These are phyloP conservation scores for Pythium dissotocum DNA, from an alignment of 352 stramenopile genomes.

Conservation along the genomic window DNA sequence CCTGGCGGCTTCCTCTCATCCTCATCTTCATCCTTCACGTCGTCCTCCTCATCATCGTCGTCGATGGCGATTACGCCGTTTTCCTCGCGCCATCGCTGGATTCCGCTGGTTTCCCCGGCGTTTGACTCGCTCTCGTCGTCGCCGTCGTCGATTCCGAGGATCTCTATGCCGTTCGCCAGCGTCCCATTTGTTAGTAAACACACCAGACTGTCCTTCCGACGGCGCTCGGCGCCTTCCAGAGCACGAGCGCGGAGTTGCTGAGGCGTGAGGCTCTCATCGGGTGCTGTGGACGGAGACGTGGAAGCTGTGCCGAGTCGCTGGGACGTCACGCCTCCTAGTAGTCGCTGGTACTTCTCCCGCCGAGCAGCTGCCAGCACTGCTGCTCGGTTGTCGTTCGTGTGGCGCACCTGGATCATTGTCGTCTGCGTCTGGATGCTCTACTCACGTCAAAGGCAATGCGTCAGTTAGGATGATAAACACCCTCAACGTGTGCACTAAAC, in stretches of 20 bases:
- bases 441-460: neutral
- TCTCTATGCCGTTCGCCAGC: slow-evolving; percentile 30
- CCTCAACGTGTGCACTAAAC: neutral
- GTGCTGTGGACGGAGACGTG: neutral
- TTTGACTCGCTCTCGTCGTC: slow-evolving; percentile 25
- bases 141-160: slow-evolving; percentile 54
- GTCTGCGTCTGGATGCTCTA: slow-evolving; percentile 29
- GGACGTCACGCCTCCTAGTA: slow-evolving; percentile 40
- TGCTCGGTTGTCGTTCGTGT: slow-evolving; percentile 33
- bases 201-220: slow-evolving; percentile 41
- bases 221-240: slow-evolving; percentile 55
- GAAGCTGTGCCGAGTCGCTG: slow-evolving; percentile 32
- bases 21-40: neutral
- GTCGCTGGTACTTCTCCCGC: slow-evolving; percentile 41
- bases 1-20: neutral
- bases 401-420: slow-evolving; percentile 23
- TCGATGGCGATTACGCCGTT: slow-evolving; percentile 28
- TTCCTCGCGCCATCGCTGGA: neutral
- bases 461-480: neutral
- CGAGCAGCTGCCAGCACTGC: slow-evolving; percentile 43
- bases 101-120: neutral
- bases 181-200: slow-evolving; percentile 25
- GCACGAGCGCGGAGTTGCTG: slow-evolving; percentile 39
- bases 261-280: slow-evolving; percentile 18
- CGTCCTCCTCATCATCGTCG: slow-evolving; percentile 16